Evolutionary conservation across 2,329 filamentous ascomycete species (phyloP).

Genomic region (Paracoccidioides brasiliensis): DNA sequence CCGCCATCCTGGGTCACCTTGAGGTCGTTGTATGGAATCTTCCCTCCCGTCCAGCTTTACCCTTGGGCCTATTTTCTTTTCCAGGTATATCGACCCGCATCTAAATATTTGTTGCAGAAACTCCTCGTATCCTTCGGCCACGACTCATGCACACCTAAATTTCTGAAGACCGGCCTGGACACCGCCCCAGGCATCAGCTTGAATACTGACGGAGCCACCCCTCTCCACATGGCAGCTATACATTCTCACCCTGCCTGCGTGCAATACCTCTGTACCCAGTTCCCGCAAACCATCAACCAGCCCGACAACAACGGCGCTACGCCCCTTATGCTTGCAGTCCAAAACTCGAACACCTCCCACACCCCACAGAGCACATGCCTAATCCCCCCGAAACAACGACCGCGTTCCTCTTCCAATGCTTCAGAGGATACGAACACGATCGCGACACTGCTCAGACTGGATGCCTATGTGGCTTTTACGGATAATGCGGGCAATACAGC

Average conservation of each 20-base stretch:
- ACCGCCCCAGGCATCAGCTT: slow-evolving; percentile 47
- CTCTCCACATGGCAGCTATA: slow-evolving; percentile 63
- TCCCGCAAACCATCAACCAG: slow-evolving; percentile 50
- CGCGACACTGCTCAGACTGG: slow-evolving; percentile 16
- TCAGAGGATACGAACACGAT: slow-evolving; percentile 19
- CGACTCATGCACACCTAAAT: slow-evolving; percentile 40
- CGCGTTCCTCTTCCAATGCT: slow-evolving; percentile 11
- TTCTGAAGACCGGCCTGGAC: slow-evolving; percentile 18
- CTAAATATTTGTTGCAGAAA: slow-evolving; percentile 26
- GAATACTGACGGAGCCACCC: slow-evolving; percentile 68
- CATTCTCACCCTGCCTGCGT: slow-evolving; percentile 62
- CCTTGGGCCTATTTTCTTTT: background rate
- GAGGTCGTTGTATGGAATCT: slow-evolving; percentile 43
- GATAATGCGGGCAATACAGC: slow-evolving; percentile 74
- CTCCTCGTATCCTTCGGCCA: slow-evolving; percentile 62
- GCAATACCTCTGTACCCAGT: slow-evolving; percentile 52
- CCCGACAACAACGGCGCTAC: slow-evolving; percentile 52
- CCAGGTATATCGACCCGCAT: background rate
- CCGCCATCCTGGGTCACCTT: slow-evolving; percentile 57
- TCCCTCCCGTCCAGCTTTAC: background rate
- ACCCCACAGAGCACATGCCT: slow-evolving; percentile 11
- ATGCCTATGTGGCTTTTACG: slow-evolving; percentile 39
- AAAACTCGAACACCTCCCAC: slow-evolving; percentile 13
- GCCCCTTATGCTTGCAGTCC: slow-evolving; percentile 33
- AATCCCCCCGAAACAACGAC: slow-evolving; percentile 14